Base-by-base conservation (phyloP, 352 stramenopile species). In the Phytophthora agathidicida region DNA sequence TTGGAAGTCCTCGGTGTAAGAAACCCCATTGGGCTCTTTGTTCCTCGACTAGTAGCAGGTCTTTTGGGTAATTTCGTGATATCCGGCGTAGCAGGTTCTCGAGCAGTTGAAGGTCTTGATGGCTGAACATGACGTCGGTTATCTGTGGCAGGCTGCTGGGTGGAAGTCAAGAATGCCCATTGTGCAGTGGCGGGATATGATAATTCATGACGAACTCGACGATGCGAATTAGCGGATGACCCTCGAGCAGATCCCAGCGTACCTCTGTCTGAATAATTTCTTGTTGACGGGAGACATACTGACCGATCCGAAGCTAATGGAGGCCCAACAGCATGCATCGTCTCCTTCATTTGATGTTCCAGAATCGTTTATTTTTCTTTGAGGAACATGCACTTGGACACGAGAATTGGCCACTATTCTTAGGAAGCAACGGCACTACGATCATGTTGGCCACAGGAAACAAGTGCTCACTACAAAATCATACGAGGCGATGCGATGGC, bases 151-250 rank as follows among this genome's bases (percentile, higher is more conserved):
- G 14, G 37, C 14, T 64, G 48, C 27, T 26, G 16, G 23, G 49
- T 71, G 11, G 50, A 60, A 2, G 41, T 66, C 28, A 69, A 35
- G 38, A 65, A 73, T 7, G 48, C 59, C 64, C 58, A 73, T 46
- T 73, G 45, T 7, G 58, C 24, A 2, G 59, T 69, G 2, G 51
- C 27, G 13, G 58, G 39, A 16, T 62, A 69, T 3, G 52, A 52
- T 11, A 69, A 47, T 50, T 64, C 46, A 3, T 60, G 32, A 10
- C 50, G 63, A 45, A 51, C 26, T 55, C 37, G 50, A 26, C 58
- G 58, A 49, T 64, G 51, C 5, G 51, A 57, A 36, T 10, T 7
- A 45, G 42, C 46, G 19, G 52, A 69, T 24, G 46, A 7, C 20
- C 26, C 42, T 43, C 58, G 50, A 13, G 46, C 22, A 32, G 59